phyloP scores from a whole-genome alignment of 164 flowering plant species.

The Aristolochia fimbriata region DNA sequence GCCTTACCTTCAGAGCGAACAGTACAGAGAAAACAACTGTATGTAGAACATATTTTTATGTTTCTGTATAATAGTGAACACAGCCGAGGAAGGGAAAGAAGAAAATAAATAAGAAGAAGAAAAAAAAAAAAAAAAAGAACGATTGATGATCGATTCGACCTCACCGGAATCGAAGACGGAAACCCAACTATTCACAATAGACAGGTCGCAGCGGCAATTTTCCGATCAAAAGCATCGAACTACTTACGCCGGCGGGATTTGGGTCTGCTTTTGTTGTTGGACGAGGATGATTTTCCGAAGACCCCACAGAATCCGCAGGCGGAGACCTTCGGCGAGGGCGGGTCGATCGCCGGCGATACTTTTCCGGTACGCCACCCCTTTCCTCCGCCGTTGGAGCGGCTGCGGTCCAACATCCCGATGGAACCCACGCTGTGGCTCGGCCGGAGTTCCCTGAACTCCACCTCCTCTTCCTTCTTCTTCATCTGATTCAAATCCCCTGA shows the following conservation, averaged over 20 bases:
- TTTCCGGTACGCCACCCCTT: conserved; percentile 21
- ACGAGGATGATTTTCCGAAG: conserved; percentile 24
- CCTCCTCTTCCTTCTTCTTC: conserved; percentile 9
- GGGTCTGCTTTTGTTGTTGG: neutral
- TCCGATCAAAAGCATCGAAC: neutral
- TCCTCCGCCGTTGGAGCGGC: conserved; percentile 13
- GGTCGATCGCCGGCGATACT: conserved; percentile 35
- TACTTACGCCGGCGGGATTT: neutral
- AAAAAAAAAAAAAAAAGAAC: neutral
- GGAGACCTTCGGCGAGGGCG: conserved; percentile 62
- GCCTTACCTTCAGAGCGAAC: neutral
- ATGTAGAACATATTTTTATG: neutral
- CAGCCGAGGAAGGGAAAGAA: neutral
- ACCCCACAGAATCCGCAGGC: conserved; percentile 40
- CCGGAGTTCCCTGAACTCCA: conserved; percentile 11
- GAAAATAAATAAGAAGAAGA: neutral
- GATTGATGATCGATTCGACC: neutral
- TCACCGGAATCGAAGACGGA: neutral
- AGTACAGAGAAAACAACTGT: neutral
- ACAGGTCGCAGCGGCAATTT: neutral
- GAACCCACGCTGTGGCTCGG: conserved; percentile 14
- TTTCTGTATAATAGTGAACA: neutral
- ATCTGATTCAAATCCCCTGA: conserved; percentile 23
- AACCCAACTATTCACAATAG: neutral
- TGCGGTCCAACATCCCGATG: conserved; percentile 7